Percentiles rank a stretch among this genome's conserved stretches.
phyloP scores from a whole-genome alignment of 2,329 filamentous ascomycete species.

The Nectriaceae sp. region DNA sequence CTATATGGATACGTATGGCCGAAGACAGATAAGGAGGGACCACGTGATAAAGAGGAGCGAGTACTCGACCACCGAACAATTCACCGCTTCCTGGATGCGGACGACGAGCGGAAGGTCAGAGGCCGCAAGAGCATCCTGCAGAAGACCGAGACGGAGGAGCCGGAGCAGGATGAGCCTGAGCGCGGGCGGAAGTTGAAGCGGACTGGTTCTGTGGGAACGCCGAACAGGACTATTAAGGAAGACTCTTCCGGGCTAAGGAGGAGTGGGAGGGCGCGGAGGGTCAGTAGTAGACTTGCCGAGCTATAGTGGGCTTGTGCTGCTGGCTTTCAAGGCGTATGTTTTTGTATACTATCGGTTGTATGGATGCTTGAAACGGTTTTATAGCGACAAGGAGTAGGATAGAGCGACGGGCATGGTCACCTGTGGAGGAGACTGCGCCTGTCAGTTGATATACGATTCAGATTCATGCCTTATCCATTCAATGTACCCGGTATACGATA shows the following conservation, averaged over 20 bases:
- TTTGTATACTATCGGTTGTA: too few relatives aligned
- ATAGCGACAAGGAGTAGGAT: too few relatives aligned
- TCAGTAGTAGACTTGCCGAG: conserved; percentile 35
- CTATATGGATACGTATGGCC: conserved; percentile 95
- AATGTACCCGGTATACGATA: too few relatives aligned
- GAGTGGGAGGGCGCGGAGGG: conserved; percentile 37
- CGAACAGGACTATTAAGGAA: conserved; percentile 17
- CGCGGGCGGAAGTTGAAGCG: conserved; percentile 27
- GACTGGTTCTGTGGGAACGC: conserved; percentile 9
- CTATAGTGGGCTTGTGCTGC: conserved; percentile 4
- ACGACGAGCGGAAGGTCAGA: conserved; percentile 63
- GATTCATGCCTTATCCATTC: too few relatives aligned
- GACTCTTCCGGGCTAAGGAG: conserved; percentile 30
- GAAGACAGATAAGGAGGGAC: conserved; percentile 83
- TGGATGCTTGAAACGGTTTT: too few relatives aligned
- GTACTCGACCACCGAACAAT: conserved; percentile 85
- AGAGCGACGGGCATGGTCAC: too few relatives aligned
- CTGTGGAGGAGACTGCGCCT: too few relatives aligned
- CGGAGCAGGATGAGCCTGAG: conserved; percentile 18
- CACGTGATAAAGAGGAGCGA: conserved; percentile 69
- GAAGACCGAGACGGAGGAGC: conserved; percentile 28
- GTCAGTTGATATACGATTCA: too few relatives aligned
- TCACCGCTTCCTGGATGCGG: conserved; percentile 76
- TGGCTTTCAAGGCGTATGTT: too few relatives aligned
- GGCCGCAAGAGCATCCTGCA: conserved; percentile 41